Base-by-base conservation (phyloP, 2,329 filamentous ascomycete species). In the Thelonectria blattea region DNA sequence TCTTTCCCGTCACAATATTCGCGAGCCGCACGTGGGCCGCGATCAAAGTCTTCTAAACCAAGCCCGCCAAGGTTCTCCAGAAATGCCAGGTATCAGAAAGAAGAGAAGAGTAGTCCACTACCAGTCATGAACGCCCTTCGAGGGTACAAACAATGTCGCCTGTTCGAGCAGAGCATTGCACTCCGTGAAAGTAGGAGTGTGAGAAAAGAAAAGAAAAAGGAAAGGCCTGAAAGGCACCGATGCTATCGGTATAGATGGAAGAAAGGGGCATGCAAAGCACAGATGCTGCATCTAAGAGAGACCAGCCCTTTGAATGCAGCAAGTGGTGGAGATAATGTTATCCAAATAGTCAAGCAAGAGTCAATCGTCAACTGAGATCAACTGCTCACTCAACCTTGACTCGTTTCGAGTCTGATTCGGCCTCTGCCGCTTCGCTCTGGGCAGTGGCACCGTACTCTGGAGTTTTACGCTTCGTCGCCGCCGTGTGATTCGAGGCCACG, bases 401-500 rank as follows among this genome's bases (percentile, higher is more conserved):
- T 53, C 84, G 77, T 73, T 87, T 87, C 9, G 81, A 68, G 24
- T 86, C 84, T n/a, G 74, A 75, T 17, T 73, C 73, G 41, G 71
- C 66, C 22, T 82, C 81, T 3, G 77, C 72, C 3, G 75, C 71
- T 24, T 84, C 82, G 9, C 73, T 72, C 2, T 76, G 72, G 2
- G 76, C 75, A n/a, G 72, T 74, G 11, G 72, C 73, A 51, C 76
- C 78, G 37, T 78, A 75, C 9, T 87, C 85, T 1, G 83, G 83
- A 60, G 83, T 87, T 74, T 87, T 87, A 61, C 85, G 76, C 73
- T 87, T 87, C n/a, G 76, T 72, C 0, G 75, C 61, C 12, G 53
- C 62, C 6, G 68, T 62, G 32, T 60, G 62, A 56, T 54, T 56
- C 14, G 58, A 61, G 14, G 58, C 68, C 24, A 71, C 64, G 45